Evolutionary conservation across 768 basidiomycete species (phyloP), one percentile per base, ranked within the genome.

Genomic region (Sistotremastrum niveocremeum): DNA sequence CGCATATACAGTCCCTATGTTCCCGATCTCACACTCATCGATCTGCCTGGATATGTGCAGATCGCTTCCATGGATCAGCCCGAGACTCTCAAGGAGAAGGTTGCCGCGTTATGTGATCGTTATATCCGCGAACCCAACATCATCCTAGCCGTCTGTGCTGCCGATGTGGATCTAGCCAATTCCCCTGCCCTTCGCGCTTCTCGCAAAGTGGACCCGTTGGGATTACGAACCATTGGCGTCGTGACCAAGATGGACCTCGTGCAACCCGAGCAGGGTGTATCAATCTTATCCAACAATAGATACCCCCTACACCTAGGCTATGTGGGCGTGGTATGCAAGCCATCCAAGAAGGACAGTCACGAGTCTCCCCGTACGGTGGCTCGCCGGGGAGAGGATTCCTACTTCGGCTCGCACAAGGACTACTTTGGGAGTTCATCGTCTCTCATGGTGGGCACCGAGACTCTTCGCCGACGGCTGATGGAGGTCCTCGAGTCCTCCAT

Each of bases 101-200:
- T 99, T 50, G 69, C 84, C 0, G 56, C 60, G 6, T 69, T 99
- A 1, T 98, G 95, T 63, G 95, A 97, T 47, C 87, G 81, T 59
- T 99, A 99, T 62, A 99, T 99, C 56, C 79, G 87, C n/a, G 90
- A 97, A 60, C 94, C 95, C n/a, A 99, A 99, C 62, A 90, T 99
- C 62, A 84, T 98, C 54, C 76, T 99, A n/a, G 94, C 95, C 4
- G 88, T 99, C 11, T 99, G 95, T 59, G 87, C 95, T 6, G 95
- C 95, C 6, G 93, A 99, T 60, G 95, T 99, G 46, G 95, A 99
- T 66, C 73, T 99, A 8, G 95, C 95, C 49, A 99, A 99, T 62
- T 95, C 91, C 0, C 93, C 95, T 5, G 95, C 95, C 0, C 68
- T 99, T 42, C 73, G 90, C 42, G 91, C 95, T 0, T 93, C 89